phyloP scores from a whole-genome alignment of 768 basidiomycete genomes.

The Hygrophorus pudorinus region DNA sequence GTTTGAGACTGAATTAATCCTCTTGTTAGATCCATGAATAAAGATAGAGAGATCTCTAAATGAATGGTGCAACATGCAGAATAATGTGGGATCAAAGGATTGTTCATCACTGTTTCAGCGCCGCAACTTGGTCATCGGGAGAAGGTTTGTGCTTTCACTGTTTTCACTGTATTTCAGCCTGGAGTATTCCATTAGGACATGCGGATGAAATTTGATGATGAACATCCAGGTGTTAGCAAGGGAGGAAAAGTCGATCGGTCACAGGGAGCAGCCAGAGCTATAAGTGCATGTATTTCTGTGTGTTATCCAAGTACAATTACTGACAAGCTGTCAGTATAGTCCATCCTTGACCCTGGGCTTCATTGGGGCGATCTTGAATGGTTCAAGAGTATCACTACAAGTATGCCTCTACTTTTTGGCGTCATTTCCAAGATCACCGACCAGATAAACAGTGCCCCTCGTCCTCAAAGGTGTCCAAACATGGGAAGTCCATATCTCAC shows the following conservation, averaged over 20 bases:
- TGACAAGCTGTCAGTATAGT: constrained; percentile 43
- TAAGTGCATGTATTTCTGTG: constrained; percentile 49
- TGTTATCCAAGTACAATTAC: background rate
- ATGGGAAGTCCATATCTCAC: constrained; percentile 6
- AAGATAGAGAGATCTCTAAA: constrained; percentile 76
- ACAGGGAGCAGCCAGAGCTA: constrained; percentile 90
- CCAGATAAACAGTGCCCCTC: no score
- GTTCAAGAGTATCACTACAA: no score
- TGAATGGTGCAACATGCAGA: constrained; percentile 87
- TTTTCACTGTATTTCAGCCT: background rate
- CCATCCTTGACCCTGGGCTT: constrained; percentile 93
- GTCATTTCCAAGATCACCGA: constrained; percentile 29
- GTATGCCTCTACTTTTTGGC: constrained; percentile 22
- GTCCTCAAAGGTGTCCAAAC: no score
- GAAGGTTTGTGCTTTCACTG: constrained; percentile 27
- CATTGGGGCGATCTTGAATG: no score
- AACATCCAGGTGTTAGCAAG: constrained; percentile 46
- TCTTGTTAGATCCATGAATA: constrained; percentile 69
- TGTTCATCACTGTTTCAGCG: constrained; percentile 97
- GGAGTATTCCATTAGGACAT: constrained; percentile 48
- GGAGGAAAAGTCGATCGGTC: constrained; percentile 63
- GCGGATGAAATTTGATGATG: constrained; percentile 91
- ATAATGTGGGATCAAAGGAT: constrained; percentile 77
- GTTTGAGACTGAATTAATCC: background rate
- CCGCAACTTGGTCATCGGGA: constrained; percentile 92